phyloP scores from a whole-genome alignment of 2,329 filamentous ascomycete genomes.

The Sclerotinia nivalis region DNA sequence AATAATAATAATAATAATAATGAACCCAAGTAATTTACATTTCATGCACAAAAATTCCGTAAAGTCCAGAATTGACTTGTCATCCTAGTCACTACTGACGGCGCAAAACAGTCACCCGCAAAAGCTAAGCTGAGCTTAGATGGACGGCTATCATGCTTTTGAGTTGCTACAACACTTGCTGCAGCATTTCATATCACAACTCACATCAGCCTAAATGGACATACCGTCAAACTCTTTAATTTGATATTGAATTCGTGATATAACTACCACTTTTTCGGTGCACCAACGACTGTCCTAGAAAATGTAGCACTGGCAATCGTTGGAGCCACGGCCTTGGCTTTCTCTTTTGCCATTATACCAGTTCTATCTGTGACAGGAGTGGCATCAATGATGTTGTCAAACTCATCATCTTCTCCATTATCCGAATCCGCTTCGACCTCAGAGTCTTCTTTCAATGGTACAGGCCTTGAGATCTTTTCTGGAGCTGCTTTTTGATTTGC shows the following conservation, averaged over 20 bases:
- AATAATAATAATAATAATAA: not conserved
- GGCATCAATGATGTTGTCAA: constrained; percentile 91
- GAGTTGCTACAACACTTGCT: not conserved
- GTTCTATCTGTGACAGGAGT: constrained; percentile 85
- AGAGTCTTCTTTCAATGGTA: constrained; percentile 58
- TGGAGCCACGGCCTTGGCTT: constrained; percentile 39
- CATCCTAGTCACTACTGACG: not conserved
- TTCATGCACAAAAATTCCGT: not conserved
- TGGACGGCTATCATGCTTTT: not conserved
- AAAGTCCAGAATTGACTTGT: too few species aligned
- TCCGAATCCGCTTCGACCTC: constrained; percentile 73
- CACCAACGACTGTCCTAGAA: constrained; percentile 42
- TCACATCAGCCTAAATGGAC: not conserved
- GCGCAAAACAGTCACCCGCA: not conserved
- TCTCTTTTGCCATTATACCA: constrained; percentile 60
- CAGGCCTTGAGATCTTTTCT: constrained; percentile 62
- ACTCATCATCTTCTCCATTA: constrained; percentile 69
- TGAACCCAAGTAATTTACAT: not conserved
- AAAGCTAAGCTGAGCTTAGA: not conserved
- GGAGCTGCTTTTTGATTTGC: constrained; percentile 55
- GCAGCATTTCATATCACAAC: not conserved
- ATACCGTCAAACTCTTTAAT: not conserved
- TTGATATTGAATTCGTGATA: not conserved
- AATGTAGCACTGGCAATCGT: constrained; percentile 41
- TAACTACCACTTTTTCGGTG: constrained; percentile 42